Percentiles rank a stretch among this genome's conserved stretches.
Evolutionary conservation across 1,139 yeast genomes (phyloP).

Genomic region (Williopsis jadinii): DNA sequence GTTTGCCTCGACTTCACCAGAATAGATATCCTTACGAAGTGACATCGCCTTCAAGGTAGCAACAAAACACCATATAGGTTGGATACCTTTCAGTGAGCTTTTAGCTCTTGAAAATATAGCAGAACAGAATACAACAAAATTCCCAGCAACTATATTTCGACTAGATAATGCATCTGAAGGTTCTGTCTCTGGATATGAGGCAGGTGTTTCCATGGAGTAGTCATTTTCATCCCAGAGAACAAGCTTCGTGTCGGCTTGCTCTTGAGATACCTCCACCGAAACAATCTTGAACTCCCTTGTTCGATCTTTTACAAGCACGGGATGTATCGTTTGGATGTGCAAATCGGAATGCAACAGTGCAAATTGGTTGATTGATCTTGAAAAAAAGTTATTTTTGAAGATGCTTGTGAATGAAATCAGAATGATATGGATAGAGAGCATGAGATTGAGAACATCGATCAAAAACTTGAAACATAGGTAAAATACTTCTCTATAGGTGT

Average conservation of each 20-base stretch:
- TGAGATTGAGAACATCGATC: constrained; percentile 22
- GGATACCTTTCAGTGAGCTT: constrained; percentile 29
- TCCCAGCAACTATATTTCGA: constrained; percentile 42
- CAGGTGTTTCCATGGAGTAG: constrained; percentile 9
- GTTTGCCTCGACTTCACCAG: constrained; percentile 25
- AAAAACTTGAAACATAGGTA: constrained; percentile 20
- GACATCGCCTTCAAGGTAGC: constrained; percentile 56
- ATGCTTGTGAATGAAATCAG: constrained; percentile 32
- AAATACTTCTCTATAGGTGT: constrained; percentile 2
- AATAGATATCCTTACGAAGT: constrained; percentile 35
- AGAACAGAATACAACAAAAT: constrained; percentile 47
- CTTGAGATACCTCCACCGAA: constrained; percentile 8
- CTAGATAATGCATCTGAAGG: constrained; percentile 24
- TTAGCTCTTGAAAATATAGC: constrained; percentile 13
- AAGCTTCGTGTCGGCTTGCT: constrained; percentile 4
- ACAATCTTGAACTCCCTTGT: constrained; percentile 4
- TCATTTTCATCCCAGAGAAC: constrained; percentile 1
- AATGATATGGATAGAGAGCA: constrained; percentile 35
- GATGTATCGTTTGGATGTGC: constrained; percentile 6
- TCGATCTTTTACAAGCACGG: constrained; percentile 3
- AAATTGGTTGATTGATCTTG: constrained; percentile 30
- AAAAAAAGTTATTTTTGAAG: constrained; percentile 26
- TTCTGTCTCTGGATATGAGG: constrained; percentile 16
- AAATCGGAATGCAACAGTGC: constrained; percentile 14
- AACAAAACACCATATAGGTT: constrained; percentile 63